These are phyloP conservation scores for Leccinellum albellum DNA, from an alignment of 768 basidiomycete genomes.

Conservation along the genomic window DNA sequence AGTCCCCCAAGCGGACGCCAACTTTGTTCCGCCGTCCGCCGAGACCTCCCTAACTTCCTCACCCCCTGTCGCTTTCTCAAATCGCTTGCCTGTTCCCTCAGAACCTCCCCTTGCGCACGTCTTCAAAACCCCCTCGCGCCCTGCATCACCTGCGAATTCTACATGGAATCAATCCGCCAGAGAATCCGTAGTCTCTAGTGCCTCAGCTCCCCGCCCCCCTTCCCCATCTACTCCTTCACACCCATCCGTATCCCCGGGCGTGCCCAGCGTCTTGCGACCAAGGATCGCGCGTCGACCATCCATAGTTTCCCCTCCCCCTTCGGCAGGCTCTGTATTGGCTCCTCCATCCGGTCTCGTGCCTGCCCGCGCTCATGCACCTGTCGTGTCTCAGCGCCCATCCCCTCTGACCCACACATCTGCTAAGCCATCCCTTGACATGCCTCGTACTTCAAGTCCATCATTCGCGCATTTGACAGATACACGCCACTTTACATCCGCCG, in stretches of 20 bases:
- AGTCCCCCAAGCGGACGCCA: conserved; percentile 16
- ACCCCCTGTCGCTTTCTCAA: conserved; percentile 3
- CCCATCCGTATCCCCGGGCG: conserved; percentile 14
- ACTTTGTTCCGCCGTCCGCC: not conserved
- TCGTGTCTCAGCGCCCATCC: conserved; percentile 23
- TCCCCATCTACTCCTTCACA: conserved; percentile 20
- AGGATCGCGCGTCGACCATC: conserved; percentile 41
- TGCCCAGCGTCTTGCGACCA: conserved; percentile 34
- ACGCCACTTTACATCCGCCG: conserved; percentile 17
- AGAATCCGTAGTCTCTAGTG: conserved; percentile 19
- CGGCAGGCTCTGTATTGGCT: conserved; percentile 18
- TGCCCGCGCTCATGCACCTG: conserved; percentile 18
- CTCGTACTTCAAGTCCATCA: conserved; percentile 18
- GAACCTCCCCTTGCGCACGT: conserved; percentile 26
- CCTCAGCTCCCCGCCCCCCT: conserved; percentile 19
- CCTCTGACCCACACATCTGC: conserved; percentile 8
- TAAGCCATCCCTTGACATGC: conserved; percentile 19
- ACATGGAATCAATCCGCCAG: conserved; percentile 19
- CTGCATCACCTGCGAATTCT: conserved; percentile 40
- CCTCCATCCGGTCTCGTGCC: conserved; percentile 26
- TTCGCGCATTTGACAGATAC: conserved; percentile 6
- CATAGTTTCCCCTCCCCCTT: conserved; percentile 38
- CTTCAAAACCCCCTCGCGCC: conserved; percentile 30
- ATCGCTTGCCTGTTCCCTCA: conserved; percentile 3
- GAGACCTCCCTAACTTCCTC: conserved; percentile 1